Evolutionary conservation across 2,329 filamentous ascomycete species (phyloP).

Genomic region (Botrytis fabae): DNA sequence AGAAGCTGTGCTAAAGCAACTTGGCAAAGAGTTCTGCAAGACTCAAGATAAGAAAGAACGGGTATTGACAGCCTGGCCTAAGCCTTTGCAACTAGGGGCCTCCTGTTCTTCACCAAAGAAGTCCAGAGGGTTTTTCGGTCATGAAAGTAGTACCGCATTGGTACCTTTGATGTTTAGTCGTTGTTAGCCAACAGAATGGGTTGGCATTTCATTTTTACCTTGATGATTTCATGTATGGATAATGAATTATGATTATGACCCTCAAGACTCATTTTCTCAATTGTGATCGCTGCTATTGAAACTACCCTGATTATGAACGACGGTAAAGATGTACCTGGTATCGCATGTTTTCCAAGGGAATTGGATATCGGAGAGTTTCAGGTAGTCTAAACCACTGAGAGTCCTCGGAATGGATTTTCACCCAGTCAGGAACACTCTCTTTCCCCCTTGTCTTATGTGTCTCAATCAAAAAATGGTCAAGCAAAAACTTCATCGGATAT

Average conservation of each 20-base stretch:
- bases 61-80: slow-evolving; percentile 2
- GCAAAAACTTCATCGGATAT: slow-evolving; percentile 92
- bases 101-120: slow-evolving; percentile 33
- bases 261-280: not conserved
- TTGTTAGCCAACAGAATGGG: slow-evolving; percentile 28
- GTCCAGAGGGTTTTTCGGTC: slow-evolving; percentile 30
- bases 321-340: slow-evolving; percentile 87
- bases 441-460: slow-evolving; percentile 44
- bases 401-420: slow-evolving; percentile 72
- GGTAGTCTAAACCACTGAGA: slow-evolving; percentile 82
- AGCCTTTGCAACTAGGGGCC: slow-evolving; percentile 12
- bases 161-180: slow-evolving; percentile 63
- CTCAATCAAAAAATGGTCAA: slow-evolving; percentile 74
- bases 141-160: slow-evolving; percentile 55
- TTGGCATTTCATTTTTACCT: slow-evolving; percentile 16
- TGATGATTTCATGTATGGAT: slow-evolving; percentile 24
- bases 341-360: slow-evolving; percentile 89
- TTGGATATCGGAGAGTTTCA: slow-evolving; percentile 70
- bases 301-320: slow-evolving; percentile 37
- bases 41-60: slow-evolving; percentile 33
- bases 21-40: slow-evolving; percentile 53
- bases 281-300: slow-evolving; percentile 7
- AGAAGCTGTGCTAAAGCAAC: slow-evolving; percentile 59
- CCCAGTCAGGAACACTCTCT: slow-evolving; percentile 56
- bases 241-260: slow-evolving; percentile 32